Evolutionary conservation across 116 monocot genomes (phyloP).

Genomic region (Zostera marina): DNA sequence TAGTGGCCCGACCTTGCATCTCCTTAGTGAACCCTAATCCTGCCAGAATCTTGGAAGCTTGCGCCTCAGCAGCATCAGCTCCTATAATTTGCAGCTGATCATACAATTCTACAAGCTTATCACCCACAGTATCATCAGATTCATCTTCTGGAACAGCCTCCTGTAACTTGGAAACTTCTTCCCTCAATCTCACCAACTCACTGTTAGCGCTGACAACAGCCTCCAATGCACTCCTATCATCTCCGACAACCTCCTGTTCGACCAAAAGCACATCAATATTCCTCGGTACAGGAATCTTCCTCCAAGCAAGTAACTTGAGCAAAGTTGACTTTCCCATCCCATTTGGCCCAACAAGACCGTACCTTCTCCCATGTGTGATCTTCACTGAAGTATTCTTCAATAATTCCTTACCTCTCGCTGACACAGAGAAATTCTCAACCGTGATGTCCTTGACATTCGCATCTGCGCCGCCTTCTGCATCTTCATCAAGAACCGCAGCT

Average conservation of each 20-base stretch:
- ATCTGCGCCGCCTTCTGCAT: slow-evolving; percentile 15
- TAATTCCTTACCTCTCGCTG: slow-evolving; percentile 68
- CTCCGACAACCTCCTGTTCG: slow-evolving; percentile 80
- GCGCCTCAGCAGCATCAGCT: slow-evolving; percentile 66
- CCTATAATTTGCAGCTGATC: slow-evolving; percentile 57
- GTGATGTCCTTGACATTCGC: slow-evolving; percentile 40
- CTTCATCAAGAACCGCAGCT: slow-evolving; percentile 23
- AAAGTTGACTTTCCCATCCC: slow-evolving; percentile 84
- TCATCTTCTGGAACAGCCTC: slow-evolving; percentile 5
- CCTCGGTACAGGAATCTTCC: slow-evolving; percentile 66
- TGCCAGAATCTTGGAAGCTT: slow-evolving; percentile 75
- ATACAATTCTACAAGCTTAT: slow-evolving; percentile 54
- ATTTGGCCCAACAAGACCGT: slow-evolving; percentile 73
- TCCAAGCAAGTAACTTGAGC: slow-evolving; percentile 66
- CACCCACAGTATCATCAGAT: slow-evolving; percentile 26
- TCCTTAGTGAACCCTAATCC: slow-evolving; percentile 74
- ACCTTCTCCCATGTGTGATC: slow-evolving; percentile 63
- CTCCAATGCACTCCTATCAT: slow-evolving; percentile 50
- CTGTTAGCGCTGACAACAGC: slow-evolving; percentile 82
- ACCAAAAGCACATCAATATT: slow-evolving; percentile 75
- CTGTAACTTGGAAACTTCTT: slow-evolving; percentile 33
- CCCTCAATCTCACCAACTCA: slow-evolving; percentile 45
- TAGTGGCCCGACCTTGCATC: slow-evolving; percentile 62
- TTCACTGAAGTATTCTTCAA: slow-evolving; percentile 61
- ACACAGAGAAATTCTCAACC: slow-evolving; percentile 72